Percentiles rank a stretch among this genome's conserved stretches.
Conservation (phyloP, 371 early-diverging fungal genomes). For the Scutellospora calospora region DNA sequence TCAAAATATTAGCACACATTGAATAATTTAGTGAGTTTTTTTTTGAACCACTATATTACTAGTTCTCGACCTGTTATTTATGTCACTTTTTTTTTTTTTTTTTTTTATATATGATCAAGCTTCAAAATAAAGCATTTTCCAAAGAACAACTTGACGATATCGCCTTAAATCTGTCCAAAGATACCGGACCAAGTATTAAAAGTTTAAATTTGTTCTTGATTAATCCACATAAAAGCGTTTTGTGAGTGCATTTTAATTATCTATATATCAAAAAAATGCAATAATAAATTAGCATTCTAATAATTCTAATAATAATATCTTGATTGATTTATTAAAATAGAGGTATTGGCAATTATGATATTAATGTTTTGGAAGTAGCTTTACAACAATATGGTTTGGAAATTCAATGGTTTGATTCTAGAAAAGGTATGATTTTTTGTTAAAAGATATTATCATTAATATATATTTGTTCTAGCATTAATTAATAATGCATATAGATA, state of each 20-base stretch:
- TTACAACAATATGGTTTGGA: conserved; percentile 19
- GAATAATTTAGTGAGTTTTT: conserved; percentile 43
- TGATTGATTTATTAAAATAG: neutral
- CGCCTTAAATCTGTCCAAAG: conserved; percentile 10
- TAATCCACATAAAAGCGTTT: conserved; percentile 42
- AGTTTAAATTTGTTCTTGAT: conserved; percentile 1
- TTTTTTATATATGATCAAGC: neutral
- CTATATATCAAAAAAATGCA: neutral
- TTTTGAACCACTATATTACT: neutral
- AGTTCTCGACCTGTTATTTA: neutral
- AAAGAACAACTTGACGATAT: conserved; percentile 28
- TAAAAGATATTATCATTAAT: neutral
- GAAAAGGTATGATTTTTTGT: conserved; percentile 33
- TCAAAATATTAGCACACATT: conserved; percentile 26
- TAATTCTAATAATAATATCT: neutral
- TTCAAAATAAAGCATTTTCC: conserved; percentile 32
- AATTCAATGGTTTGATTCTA: conserved; percentile 41
- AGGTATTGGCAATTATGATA: conserved; percentile 38
- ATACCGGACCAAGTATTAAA: neutral
- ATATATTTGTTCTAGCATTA: neutral
- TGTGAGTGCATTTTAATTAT: conserved; percentile 9
- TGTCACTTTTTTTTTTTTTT: neutral
- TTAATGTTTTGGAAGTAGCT: conserved; percentile 39
- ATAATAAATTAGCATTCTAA: neutral
- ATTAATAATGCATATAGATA: conserved; percentile 17